Conservation (phyloP, 2,329 filamentous ascomycete genomes). For the Ophiostoma sp. region DNA sequence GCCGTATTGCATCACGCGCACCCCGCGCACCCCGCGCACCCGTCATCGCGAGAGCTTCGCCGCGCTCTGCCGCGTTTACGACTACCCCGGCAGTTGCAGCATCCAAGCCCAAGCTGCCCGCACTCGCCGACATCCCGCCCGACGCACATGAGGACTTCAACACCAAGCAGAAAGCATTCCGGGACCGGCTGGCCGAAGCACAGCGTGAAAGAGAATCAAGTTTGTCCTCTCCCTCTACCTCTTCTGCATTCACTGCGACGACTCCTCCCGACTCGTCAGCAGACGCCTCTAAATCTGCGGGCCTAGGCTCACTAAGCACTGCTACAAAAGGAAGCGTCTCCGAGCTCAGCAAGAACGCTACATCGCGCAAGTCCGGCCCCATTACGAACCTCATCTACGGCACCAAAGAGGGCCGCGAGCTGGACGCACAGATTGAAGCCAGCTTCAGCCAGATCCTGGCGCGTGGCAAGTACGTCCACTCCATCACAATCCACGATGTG, state of each 20-base stretch:
- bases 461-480: constrained; percentile 96
- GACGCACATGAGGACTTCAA: constrained; percentile 72
- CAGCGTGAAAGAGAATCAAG: constrained; percentile 73
- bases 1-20: not conserved
- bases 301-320: constrained; percentile 57
- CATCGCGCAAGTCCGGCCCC: constrained; percentile 63
- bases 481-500: constrained; percentile 93
- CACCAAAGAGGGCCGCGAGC: constrained; percentile 87
- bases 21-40: not conserved
- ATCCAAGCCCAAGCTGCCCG: constrained; percentile 49
- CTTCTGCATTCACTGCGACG: constrained; percentile 15
- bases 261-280: not conserved
- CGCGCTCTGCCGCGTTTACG: not conserved
- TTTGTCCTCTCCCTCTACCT: constrained; percentile 43
- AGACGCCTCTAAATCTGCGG: constrained; percentile 33
- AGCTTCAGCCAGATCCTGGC: constrained; percentile 94
- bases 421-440: constrained; percentile 92
- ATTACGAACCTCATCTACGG: constrained; percentile 91
- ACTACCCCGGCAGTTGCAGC: not conserved
- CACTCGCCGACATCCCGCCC: constrained; percentile 75
- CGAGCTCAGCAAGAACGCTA: constrained; percentile 52
- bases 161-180: constrained; percentile 77
- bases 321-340: constrained; percentile 51
- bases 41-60: not conserved
- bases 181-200: constrained; percentile 70